Evolutionary conservation across 1,284 basidiomycete species (phyloP).

Genomic region (Ganoderma sp.): DNA sequence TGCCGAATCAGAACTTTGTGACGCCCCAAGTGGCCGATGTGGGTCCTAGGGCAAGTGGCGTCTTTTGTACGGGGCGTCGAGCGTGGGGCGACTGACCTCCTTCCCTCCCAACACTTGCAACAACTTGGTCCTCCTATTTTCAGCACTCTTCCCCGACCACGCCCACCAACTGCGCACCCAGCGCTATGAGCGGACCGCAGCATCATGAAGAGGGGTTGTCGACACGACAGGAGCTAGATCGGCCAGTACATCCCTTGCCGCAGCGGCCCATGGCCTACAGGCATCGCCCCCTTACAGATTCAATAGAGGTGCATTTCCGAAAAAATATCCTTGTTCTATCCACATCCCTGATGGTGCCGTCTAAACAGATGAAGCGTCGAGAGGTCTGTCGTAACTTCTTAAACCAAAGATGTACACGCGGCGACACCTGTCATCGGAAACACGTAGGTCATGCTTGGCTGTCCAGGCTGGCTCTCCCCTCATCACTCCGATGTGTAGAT

Average conservation of each 20-base stretch:
- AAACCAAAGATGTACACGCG: constrained; percentile 20
- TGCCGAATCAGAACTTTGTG: constrained; percentile 10
- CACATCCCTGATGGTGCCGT: neutral
- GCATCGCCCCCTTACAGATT: constrained; percentile 9
- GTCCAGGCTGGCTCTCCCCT: neutral
- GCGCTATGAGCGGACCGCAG: constrained; percentile 9
- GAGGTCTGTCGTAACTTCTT: constrained; percentile 28
- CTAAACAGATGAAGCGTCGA: constrained; percentile 14
- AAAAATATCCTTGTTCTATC: neutral
- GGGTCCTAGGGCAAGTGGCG: constrained; percentile 22
- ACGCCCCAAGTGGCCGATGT: constrained; percentile 2
- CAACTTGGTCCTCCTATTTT: neutral
- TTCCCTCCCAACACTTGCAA: neutral
- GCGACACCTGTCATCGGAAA: constrained; percentile 22
- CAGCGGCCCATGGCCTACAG: constrained; percentile 17
- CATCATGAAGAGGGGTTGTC: neutral
- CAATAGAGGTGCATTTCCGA: constrained; percentile 8
- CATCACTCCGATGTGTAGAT: neutral
- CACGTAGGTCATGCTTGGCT: constrained; percentile 9
- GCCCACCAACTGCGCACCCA: too few relatives aligned
- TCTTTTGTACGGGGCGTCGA: neutral
- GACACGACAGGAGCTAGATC: neutral
- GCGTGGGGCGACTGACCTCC: constrained; percentile 1
- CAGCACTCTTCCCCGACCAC: neutral
- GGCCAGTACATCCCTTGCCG: constrained; percentile 10